Evolutionary conservation across 129 eudicot species (phyloP), one percentile per base, ranked within the genome.

Genomic region (Escallonia herrerae): DNA sequence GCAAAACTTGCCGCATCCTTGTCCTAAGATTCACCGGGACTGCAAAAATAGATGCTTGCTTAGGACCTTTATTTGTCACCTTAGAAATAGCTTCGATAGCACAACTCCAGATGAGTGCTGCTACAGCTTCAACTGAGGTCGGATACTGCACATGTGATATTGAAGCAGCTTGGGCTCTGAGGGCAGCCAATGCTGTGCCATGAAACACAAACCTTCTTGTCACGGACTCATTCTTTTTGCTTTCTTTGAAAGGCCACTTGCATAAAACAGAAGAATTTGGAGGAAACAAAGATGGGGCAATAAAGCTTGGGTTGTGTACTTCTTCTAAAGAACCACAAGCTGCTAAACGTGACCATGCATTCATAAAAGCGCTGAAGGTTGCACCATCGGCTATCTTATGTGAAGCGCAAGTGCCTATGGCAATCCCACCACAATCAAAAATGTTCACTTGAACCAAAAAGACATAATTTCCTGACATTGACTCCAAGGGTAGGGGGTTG

Each of bases 391-490:
- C 80, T 15, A 69, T n/a, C 13, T 38, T 49, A 60, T 78, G 78
- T 0, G 70, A 67, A 40, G 56, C 9, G 3, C 43, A 11, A 2
- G 47, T 8, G 4, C 63, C 77, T 8, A 73, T 54, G 4, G 47
- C 75, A 8, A 78, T 11, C 13, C 83, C 83, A 3, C 83, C 83
- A 9, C 79, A 73, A 6, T 68, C 61, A 10, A 78, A 73, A 15
- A 51, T 13, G 47, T 48, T 78, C n/a, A 73, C 60, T 33, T 79
- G 75, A 22, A 22, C 33, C 33, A 22, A 22, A 22, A 22, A 22
- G 33, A 22, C 33, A 22, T 22, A 22, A 51, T 6, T 51, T 51
- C 13, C 56, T 0, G 56, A n/a, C 3, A n/a, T 51, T 12, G 56
- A 6, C 33, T 51, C 56, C 14, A 12, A 51, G 12, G 2, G 13